Evolutionary conservation across 2,329 filamentous ascomycete genomes (phyloP), one percentile per base, ranked within the genome.

Genomic region (Tolypocladium nubicola): DNA sequence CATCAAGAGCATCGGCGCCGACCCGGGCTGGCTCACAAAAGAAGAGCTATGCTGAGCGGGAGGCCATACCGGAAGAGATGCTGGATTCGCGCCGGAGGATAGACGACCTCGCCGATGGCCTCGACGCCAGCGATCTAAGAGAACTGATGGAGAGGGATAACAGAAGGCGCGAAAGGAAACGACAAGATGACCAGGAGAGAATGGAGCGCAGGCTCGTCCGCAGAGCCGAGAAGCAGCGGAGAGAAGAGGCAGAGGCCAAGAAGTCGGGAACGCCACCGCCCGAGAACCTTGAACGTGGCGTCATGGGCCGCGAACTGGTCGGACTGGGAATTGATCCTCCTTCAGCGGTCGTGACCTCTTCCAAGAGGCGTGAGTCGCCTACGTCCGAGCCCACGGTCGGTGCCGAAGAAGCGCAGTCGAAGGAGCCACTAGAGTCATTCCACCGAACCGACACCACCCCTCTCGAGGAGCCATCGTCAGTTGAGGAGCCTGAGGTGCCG

Each of bases 71-170:
- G 0, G 83, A 89, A 60, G 85, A 83, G 41, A 78, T 75, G 0
- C 66, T 85, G 35, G 84, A 79, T 61, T 80, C 80, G 3, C 82
- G 83, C 63, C 84, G 86, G 72, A 73, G 83, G 66, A 72, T 88
- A 68, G 73, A 89, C 73, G 74, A 88, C 71, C 73, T 97, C 50
- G 94, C 91, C 26, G 89, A 97, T 67, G 87, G 89, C 59, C 78
- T 99, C 56, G 90, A 90, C 71, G 88, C 94, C 4, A 84, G 87
- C 55, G 92, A 90, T 64, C 71, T 99, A 43, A 83, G 93, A 58
- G 89, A 96, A 68, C 78, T 97, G 37, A 87, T 99, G 82, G 94
- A 99, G 65, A 80, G 94, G 59, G 94, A 99, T 67, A 81, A 86
- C 62, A 83, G 92, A 65, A 82, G 94, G 58, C 84, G 82, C 62